Evolutionary conservation across 2,329 filamentous ascomycete species (phyloP), one percentile per base, ranked within the genome.

Genomic region (Alternaria viburni): DNA sequence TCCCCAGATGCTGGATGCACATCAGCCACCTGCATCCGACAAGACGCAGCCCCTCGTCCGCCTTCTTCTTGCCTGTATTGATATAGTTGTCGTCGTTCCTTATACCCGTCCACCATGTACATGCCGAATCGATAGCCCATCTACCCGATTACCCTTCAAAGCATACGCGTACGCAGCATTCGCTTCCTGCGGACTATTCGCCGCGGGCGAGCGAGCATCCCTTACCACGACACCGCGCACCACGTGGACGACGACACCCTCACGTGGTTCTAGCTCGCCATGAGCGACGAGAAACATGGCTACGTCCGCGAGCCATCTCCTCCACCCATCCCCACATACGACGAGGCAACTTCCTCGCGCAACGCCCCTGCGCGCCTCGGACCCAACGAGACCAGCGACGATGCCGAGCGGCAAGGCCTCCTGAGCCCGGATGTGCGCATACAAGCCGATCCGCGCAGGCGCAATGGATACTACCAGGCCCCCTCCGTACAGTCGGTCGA

Each of bases 401-500:
- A 93, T 76, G 87, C 88, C 58, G 93, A 97, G 81, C 87, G 91
- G 80, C 90, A 93, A 80, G 91, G 90, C 6, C 87, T 97, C 25
- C 85, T 97, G 44, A 85, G 84, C 57, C 83, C 86, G 59, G 84
- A 86, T 59, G 59, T 45, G 5, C 67, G 30, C 32, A 81, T 64
- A 19, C 62, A 71, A 63, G 69, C 74, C 10, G 69, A 69, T 41
- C 67, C 74, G 52, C 73, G 77, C n/a, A 66, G 75, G 58, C 74
- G 80, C 56, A 76, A 79, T 73, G 79, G 77, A 43, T 78, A 80
- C 67, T 97, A 97, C 80, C 89, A 89, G 30, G 87, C 90, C 41
- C 93, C 95, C 1, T 94, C 91, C 1, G 93, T 95, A 66, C 91
- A 96, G 79, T 93, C 93, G 61, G 90, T 89, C 64, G 90, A 94